Evolutionary conservation across 805 yeast species (phyloP), one percentile per base, ranked within the genome.

Genomic region (Yarrowia sp.): DNA sequence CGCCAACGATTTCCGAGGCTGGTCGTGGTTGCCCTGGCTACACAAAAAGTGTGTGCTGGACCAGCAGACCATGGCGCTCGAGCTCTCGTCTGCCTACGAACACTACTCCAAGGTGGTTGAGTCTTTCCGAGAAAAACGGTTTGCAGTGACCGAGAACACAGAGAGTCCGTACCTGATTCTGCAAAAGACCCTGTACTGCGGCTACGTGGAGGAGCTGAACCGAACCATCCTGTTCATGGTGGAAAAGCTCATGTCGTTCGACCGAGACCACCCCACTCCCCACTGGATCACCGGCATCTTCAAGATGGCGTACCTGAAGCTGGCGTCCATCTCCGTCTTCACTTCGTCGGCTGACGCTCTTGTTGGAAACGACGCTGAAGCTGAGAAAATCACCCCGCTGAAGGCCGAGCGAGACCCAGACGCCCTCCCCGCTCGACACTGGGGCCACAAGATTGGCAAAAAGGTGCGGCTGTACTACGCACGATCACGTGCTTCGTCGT

Each of bases 381-480:
- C 61, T 15, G 61, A 55, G 39, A 55, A 55, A 40, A 55, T 55
- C 61, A 39, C 46, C 2, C 61, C 61, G 9, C 61, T 55, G n/a
- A 55, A 55, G 46, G 61, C 61, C 6, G 61, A 39, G 24, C 50
- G 65, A 43, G 65, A 58, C 3, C 65, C 65, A 7, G 65, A 58
- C 13, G 49, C 65, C 1, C 65, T 58, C 12, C 65, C 65, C 3
- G 52, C 65, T 36, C 39, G 65, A 6, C 49, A 58, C 15, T n/a
- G 30, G 50, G 49, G 52, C 15, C 65, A 58, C 42, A 19, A 19
- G 14, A 17, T 58, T 13, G 65, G 65, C 3, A 39, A 55, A 13
- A 55, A 55, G 40, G 9, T 44, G 2, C 34, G 65, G 2, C 14
- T 43, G 5, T 58, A 13, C 36, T 55, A 55, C 61, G 46, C 46